A percentile compares a stretch with the other conserved stretches of the same genome.
phyloP scores from a whole-genome alignment of 352 stramenopile genomes.

The Phytophthora pseudosyringae region DNA sequence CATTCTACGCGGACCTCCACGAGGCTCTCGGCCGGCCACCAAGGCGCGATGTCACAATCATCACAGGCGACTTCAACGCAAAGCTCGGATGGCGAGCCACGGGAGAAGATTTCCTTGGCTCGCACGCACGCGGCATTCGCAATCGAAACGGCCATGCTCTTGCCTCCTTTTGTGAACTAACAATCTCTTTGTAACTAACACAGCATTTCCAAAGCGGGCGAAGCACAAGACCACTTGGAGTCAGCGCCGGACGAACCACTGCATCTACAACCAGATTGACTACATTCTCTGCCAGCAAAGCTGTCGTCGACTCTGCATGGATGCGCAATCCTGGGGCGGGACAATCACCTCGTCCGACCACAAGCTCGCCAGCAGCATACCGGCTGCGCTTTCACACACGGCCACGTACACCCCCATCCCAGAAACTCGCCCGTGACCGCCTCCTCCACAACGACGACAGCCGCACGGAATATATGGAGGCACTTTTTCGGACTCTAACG shows the following conservation, averaged over 20 bases:
- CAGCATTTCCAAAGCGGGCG: neutral
- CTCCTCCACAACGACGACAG: no score
- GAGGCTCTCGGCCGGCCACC: neutral
- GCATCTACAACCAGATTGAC: constrained; percentile 1
- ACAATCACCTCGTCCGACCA: neutral
- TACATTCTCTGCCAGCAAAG: neutral
- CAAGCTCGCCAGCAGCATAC: neutral
- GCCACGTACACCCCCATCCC: no score
- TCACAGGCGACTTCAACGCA: constrained; percentile 9
- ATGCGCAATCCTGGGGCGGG: neutral
- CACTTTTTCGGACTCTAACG: no score
- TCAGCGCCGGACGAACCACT: neutral
- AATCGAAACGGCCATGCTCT: constrained; percentile 7
- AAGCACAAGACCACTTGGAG: constrained; percentile 4
- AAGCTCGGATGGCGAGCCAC: neutral
- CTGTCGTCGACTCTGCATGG: neutral
- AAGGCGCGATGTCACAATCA: neutral
- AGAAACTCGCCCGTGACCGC: no score
- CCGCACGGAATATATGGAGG: no score
- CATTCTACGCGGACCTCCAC: neutral
- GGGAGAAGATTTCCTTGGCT: neutral
- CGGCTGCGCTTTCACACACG: no score
- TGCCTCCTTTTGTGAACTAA: neutral
- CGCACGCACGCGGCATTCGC: neutral
- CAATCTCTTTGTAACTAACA: constrained; percentile 7